Conservation (phyloP, 2,329 filamentous ascomycete species). For the Sarocladium strictum region DNA sequence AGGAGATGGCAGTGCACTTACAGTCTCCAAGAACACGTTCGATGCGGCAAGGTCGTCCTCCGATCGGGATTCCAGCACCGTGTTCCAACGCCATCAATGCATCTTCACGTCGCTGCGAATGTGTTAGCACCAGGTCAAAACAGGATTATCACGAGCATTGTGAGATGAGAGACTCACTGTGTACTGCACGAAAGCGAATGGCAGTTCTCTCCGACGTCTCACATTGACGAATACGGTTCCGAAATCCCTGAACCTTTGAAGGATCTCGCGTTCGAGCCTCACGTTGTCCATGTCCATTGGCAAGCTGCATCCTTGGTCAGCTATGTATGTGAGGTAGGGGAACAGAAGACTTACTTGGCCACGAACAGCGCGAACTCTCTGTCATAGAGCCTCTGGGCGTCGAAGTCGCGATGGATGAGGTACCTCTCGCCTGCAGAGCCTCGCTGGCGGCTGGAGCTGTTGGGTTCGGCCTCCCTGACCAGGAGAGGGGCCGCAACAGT, state of each 20-base stretch:
- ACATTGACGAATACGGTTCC: slow-evolving; percentile 59
- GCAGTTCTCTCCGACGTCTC: slow-evolving; percentile 53
- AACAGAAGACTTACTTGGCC: slow-evolving; percentile 49
- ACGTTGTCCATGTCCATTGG: slow-evolving; percentile 41
- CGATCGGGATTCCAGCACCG: slow-evolving; percentile 42
- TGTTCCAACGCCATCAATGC: slow-evolving; percentile 41
- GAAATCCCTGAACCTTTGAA: slow-evolving; percentile 44
- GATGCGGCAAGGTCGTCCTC: slow-evolving; percentile 51
- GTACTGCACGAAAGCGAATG: slow-evolving; percentile 59
- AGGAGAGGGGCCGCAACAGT: too few species aligned
- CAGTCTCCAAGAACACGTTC: slow-evolving; percentile 56
- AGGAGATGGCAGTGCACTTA: slow-evolving; percentile 26
- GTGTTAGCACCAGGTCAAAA: slow-evolving; percentile 18
- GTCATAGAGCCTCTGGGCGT: neutral
- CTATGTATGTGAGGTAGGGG: neutral
- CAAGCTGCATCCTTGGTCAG: slow-evolving; percentile 23
- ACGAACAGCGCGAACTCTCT: slow-evolving; percentile 41
- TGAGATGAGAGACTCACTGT: slow-evolving; percentile 38
- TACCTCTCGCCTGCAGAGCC: neutral
- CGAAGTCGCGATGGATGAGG: neutral
- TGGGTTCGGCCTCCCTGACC: too few species aligned
- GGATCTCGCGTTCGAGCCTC: slow-evolving; percentile 45
- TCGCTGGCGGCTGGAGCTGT: neutral
- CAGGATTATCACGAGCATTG: neutral
- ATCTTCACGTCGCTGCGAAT: slow-evolving; percentile 37